phyloP scores from a whole-genome alignment of 441 rosid genomes.

The Bocquillonia castaneifolia region DNA sequence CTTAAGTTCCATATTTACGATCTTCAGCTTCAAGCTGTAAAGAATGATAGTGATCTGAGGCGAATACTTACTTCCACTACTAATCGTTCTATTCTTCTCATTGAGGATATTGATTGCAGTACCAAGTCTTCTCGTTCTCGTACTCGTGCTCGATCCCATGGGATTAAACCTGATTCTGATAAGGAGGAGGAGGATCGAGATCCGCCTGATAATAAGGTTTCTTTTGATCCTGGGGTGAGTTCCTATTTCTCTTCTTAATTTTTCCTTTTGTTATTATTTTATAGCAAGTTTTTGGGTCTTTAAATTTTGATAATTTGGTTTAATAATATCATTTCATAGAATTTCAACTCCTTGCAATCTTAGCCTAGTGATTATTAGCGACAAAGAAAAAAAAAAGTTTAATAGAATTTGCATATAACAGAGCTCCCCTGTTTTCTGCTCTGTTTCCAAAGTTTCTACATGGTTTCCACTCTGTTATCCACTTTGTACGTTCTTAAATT shows the following conservation, averaged over 20 bases:
- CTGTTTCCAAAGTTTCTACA: background rate
- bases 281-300: too few relatives aligned
- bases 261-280: too few relatives aligned
- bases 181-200: background rate
- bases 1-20: conserved; percentile 50
- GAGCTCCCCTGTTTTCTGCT: background rate
- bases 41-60: conserved; percentile 38
- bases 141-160: background rate
- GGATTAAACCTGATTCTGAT: background rate
- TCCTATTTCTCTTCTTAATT: background rate
- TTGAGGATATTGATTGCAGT: conserved; percentile 37
- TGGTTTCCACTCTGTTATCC: too few relatives aligned
- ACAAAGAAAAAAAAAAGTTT: too few relatives aligned
- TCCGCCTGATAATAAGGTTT: conserved; percentile 5
- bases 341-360: too few relatives aligned
- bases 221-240: conserved; percentile 31
- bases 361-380: too few relatives aligned
- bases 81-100: conserved; percentile 37
- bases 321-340: too few relatives aligned
- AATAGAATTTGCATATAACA: background rate
- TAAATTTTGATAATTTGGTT: too few relatives aligned
- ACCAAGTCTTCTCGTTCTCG: conserved; percentile 16
- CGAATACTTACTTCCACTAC: conserved; percentile 42
- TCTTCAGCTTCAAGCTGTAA: conserved; percentile 45
- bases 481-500: too few relatives aligned